These are phyloP conservation scores for Vitis labrusca DNA, from an alignment of 164 flowering plant species.

Conservation along the genomic window DNA sequence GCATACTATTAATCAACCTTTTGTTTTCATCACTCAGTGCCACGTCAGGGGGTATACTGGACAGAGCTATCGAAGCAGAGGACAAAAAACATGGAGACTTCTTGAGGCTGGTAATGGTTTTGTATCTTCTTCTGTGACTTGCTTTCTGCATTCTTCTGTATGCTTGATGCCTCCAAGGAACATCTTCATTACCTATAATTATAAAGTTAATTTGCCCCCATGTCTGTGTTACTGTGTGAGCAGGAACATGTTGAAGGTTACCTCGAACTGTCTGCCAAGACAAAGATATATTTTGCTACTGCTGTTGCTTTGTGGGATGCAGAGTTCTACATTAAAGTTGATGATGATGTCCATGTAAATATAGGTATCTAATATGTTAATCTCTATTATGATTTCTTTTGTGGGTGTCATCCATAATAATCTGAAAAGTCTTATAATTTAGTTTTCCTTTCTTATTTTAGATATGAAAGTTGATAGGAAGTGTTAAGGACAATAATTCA, in stretches of 20 bases:
- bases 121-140: not conserved
- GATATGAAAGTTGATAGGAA: too few relatives aligned
- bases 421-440: not conserved
- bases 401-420: not conserved
- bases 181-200: not conserved
- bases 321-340: constrained; percentile 68
- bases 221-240: constrained; percentile 1
- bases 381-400: not conserved
- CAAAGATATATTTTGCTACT: constrained; percentile 61
- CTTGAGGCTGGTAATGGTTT: constrained; percentile 51
- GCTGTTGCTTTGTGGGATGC: constrained; percentile 69
- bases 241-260: constrained; percentile 79
- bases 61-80: constrained; percentile 63
- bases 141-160: not conserved
- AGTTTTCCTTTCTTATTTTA: not conserved
- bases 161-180: not conserved
- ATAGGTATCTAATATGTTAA: constrained; percentile 38
- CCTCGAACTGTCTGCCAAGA: constrained; percentile 69
- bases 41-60: constrained; percentile 60
- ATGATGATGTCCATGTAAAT: constrained; percentile 77
- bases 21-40: constrained; percentile 35
- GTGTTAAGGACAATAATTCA: too few relatives aligned
- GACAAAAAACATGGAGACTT: constrained; percentile 65
- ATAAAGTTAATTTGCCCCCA: not conserved
- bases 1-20: not conserved